Evolutionary conservation across 768 basidiomycete genomes (phyloP).

Genomic region (Ephemerocybe angulata): DNA sequence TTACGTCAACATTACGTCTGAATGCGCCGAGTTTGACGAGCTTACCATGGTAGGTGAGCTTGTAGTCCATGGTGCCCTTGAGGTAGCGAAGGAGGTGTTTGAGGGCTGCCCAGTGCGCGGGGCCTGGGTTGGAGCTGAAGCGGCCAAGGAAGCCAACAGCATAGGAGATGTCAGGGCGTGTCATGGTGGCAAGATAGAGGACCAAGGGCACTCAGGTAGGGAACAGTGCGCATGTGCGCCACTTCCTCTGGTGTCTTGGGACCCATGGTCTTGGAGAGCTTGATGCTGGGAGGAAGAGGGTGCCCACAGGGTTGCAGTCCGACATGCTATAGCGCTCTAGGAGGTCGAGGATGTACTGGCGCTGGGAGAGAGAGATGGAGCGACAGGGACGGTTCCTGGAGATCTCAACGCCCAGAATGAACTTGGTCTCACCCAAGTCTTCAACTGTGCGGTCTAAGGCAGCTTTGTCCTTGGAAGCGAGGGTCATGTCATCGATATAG

Average conservation of each 20-base stretch:
- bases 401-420: slow-evolving; percentile 21
- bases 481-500: slow-evolving; percentile 28
- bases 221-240: background rate
- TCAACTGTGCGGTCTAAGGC: slow-evolving; percentile 8
- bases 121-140: too few species aligned
- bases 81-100: too few species aligned
- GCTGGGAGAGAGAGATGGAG: slow-evolving; percentile 21
- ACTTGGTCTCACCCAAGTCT: slow-evolving; percentile 12
- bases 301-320: slow-evolving; percentile 15
- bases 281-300: slow-evolving; percentile 15
- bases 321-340: slow-evolving; percentile 18
- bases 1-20: too few species aligned
- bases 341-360: slow-evolving; percentile 18
- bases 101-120: too few species aligned
- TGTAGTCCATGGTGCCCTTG: too few species aligned
- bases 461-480: slow-evolving; percentile 6
- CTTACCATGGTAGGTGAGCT: too few species aligned
- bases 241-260: background rate
- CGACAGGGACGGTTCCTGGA: slow-evolving; percentile 10
- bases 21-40: too few species aligned
- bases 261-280: slow-evolving; percentile 5
- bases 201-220: background rate
- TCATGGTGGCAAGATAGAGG: slow-evolving; percentile 2
- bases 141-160: too few species aligned
- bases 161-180: too few species aligned